Base-by-base conservation (phyloP, 768 basidiomycete genomes). In the Trametes villosa region DNA sequence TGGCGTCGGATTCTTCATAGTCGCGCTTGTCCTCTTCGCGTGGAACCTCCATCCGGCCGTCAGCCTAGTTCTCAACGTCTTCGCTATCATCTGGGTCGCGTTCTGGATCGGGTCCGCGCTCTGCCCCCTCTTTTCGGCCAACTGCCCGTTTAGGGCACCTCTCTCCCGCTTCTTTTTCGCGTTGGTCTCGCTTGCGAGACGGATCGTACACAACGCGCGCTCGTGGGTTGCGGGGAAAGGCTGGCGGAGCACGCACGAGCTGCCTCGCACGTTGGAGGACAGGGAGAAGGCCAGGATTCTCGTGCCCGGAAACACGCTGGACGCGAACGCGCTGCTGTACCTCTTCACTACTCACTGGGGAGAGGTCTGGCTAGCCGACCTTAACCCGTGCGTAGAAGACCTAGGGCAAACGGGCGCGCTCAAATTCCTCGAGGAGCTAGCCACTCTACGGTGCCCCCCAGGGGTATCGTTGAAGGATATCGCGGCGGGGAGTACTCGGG, bases 41-140 rank as follows among this genome's bases (percentile, higher is more conserved):
- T 74, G 77, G 3, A 68, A 83, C n/a, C 81, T 88, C 1, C 83
- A 87, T 4, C 87, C 79, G 70, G 73, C 74, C 0, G 81, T 82
- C 2, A 87, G 85, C 83, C n/a, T 53, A 15, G 26, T 58, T n/a
- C 36, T 57, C 22, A 36, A 17, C 38, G n/a, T 47, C 29, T 41
- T 47, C 27, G 55, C 24, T 22, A n/a, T 30, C 2, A 20, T 52
- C 30, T 53, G 48, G 45, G 12, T 31, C 36, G 40, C 45, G 1
- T 46, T 57, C 29, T 63, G 61, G 61, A 24, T 46, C 27, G 56
- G 56, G 20, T 47, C 50, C 6, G 60, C 54, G 42, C 29, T 57
- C 34, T 40, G 40, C 29, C 50, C 54, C 18, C 30, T 40, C 4
- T 45, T 53, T 42, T 51, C 54, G 12, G 48, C 34, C 15, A 52